Conservation (phyloP, 148 eudicot genomes). For the Rhododendron simsii region DNA sequence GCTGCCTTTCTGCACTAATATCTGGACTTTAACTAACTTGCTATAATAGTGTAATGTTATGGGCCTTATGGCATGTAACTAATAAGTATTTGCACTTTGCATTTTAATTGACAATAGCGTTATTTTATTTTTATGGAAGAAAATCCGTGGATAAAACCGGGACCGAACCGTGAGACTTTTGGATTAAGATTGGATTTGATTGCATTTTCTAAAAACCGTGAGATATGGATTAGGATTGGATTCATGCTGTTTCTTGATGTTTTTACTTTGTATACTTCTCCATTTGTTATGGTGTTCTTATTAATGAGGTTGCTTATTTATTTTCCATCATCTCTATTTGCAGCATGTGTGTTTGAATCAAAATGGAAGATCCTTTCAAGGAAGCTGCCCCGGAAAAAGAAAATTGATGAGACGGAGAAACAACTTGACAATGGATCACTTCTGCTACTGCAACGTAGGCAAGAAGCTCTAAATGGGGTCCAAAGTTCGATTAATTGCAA, state of each 20-base stretch:
- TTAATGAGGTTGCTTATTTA: background rate
- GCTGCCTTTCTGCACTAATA: no score
- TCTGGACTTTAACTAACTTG: no score
- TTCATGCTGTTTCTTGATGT: background rate
- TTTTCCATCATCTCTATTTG: slow-evolving; percentile 9
- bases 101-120: no score
- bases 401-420: slow-evolving; percentile 19
- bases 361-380: slow-evolving; percentile 63
- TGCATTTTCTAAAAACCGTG: no score
- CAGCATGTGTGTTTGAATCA: slow-evolving; percentile 72
- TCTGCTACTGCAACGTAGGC: slow-evolving; percentile 55
- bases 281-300: background rate
- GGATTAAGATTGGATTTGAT: no score
- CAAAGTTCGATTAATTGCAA: slow-evolving; percentile 31
- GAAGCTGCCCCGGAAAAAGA: slow-evolving; percentile 53
- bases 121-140: no score
- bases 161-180: no score
- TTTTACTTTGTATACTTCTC: background rate
- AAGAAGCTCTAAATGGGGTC: slow-evolving; percentile 51
- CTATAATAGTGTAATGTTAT: no score
- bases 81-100: no score
- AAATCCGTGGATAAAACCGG: no score
- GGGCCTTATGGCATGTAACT: no score
- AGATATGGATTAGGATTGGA: no score
- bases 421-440: slow-evolving; percentile 24